Evolutionary conservation across 2,329 filamentous ascomycete genomes (phyloP).

Genomic region (Xenosphaeropsis pyriputrescens): DNA sequence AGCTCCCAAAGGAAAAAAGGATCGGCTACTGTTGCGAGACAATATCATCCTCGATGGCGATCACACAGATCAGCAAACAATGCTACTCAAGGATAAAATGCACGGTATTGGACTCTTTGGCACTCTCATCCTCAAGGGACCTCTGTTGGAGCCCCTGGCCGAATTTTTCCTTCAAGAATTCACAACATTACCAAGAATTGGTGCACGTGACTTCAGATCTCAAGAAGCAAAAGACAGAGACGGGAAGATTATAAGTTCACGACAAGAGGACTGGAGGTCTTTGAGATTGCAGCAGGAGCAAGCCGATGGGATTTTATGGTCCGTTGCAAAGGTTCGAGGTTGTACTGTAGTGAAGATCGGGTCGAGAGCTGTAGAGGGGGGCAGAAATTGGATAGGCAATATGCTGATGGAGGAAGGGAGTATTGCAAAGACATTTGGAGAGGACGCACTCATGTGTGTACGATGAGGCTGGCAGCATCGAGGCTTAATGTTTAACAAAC

Average conservation of each 20-base stretch:
- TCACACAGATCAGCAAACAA: conserved; percentile 22
- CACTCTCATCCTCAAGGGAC: conserved; percentile 70
- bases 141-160: conserved; percentile 48
- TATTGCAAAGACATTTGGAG: conserved; percentile 57
- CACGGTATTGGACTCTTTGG: conserved; percentile 65
- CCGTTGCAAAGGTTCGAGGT: conserved; percentile 63
- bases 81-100: conserved; percentile 44
- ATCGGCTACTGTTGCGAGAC: conserved; percentile 68
- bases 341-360: conserved; percentile 90
- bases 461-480: conserved; percentile 20
- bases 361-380: conserved; percentile 66
- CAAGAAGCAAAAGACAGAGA: conserved; percentile 31
- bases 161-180: conserved; percentile 73
- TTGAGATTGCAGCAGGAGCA: conserved; percentile 42
- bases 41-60: conserved; percentile 59
- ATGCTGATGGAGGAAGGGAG: conserved; percentile 67
- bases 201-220: conserved; percentile 60
- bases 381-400: conserved; percentile 61
- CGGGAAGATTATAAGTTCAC: conserved; percentile 21
- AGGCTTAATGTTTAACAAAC: no score
- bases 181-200: conserved; percentile 62
- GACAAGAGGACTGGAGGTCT: conserved; percentile 36
- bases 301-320: conserved; percentile 56
- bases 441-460: conserved; percentile 67
- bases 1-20: conserved; percentile 22